Base-by-base conservation (phyloP, 352 stramenopile genomes). In the Pseudoperonospora humuli region DNA sequence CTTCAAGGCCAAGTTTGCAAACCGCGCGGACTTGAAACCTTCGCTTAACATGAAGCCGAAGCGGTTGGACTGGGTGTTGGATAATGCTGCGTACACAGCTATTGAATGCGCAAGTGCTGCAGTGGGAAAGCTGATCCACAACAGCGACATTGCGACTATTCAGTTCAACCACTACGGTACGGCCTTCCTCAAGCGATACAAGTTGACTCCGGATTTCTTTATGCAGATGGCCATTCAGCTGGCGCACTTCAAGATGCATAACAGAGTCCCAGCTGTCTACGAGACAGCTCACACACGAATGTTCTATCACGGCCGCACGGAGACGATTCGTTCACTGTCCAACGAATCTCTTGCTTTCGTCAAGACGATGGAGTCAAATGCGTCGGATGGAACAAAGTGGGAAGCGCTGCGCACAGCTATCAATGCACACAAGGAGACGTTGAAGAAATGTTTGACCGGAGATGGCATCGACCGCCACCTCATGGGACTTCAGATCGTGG, bases 161-260 rank as follows among this genome's bases (percentile, higher is more conserved):
- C 76, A 92, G 53, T 97, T 96, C 58, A 77, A 92, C 54, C 86
- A 95, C 57, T 98, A 96, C 58, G 92, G 93, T 33, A 81, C 71
- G 25, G 77, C 70, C 13, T 89, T 93, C 45, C 84, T 98, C 34
- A 97, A 97, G 71, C 81, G 73, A 17, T 96, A 93, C 68, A 96
- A 96, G 48, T 78, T 97, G 44, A 97, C 91, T 26, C 95, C 96
- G 7, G 96, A 99, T 66, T 96, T 96, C 23, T 98, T 96, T 64
- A 94, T 97, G 61, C 96, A 99, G 74, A 75, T 89, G 63, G 93
- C 92, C 17, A 97, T 98, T 45, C 96, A 99, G 64, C 69, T 98
- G n/a, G 95, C 92, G 2, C 93, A 96, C 33, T 98, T 95, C 70
- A 95, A 96, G 55, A 92, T 98, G 50, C 96, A 96, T 74, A 79